Base-by-base conservation (phyloP, 1,139 yeast genomes). In the Sugiyamaella xylanicola region DNA sequence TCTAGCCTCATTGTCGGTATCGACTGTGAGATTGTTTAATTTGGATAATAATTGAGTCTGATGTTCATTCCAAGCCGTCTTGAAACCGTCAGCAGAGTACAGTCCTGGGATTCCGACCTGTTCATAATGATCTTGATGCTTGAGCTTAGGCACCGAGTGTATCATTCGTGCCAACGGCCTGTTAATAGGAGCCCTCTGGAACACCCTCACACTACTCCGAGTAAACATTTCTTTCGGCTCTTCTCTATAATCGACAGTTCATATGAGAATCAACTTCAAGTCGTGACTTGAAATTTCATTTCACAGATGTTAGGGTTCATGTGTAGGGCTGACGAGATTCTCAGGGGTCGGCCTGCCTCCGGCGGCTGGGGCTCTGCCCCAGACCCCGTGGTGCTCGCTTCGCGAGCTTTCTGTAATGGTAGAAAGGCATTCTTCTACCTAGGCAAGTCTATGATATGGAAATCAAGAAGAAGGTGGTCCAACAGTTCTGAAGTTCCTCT, bases 31-130 rank as follows among this genome's bases (percentile, higher is more conserved):
- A 59, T 86, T 73, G n/a, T 91, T 81, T 60, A 93, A 78, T 61
- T 86, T 85, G 59, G 82, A 79, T 29, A 90, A 81, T 48, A 93
- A 77, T 1, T 93, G 93, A 48, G 76, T 76, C 72, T 93, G 99
- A 71, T 89, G 86, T 58, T 91, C 86, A 27, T 74, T 74, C 98
- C 98, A 93, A 3, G 93, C 87, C n/a, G 80, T 72, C 60, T 85
- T 76, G 69, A 86, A 86, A 21, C 95, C 97, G 58, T 77, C 68
- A 1, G 86, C 72, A 9, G 89, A 77, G 72, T 85, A 84, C 46
- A 93, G 77, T 0, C 95, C 95, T 47, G 83, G 80, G 54, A 92
- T 81, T 20, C 96, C 96, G 19, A 74, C 66, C 50, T 71, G 61
- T 20, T 72, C 60, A 61, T 75, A 80, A 29, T 63, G 59, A 2